Percentiles rank a stretch among this genome's conserved stretches.
phyloP scores from a whole-genome alignment of 768 basidiomycete genomes.

The Crucibulum laeve region DNA sequence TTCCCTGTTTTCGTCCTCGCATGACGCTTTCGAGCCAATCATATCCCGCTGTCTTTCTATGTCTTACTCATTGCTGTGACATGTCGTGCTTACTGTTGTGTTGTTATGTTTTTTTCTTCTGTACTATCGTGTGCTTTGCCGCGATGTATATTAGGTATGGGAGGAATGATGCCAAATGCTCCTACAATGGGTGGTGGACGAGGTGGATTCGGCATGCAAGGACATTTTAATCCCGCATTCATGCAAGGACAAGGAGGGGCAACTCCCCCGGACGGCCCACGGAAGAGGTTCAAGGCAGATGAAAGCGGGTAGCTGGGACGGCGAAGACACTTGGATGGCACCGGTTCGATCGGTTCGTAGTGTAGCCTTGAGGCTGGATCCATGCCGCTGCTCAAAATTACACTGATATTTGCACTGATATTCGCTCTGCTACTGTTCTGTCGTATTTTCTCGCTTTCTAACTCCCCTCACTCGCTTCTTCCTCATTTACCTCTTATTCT shows the following conservation, averaged over 20 bases:
- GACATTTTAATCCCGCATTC: slow-evolving; percentile 77
- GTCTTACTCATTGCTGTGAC: slow-evolving; percentile 12
- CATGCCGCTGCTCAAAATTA: too few species aligned
- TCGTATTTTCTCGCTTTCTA: too few species aligned
- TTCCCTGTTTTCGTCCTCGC: too few species aligned
- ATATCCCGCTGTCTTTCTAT: too few species aligned
- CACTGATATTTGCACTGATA: too few species aligned
- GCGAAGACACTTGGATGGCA: too few species aligned
- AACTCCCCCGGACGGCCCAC: slow-evolving; percentile 38
- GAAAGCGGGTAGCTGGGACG: slow-evolving; percentile 42
- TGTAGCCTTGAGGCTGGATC: too few species aligned
- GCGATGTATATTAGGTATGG: slow-evolving; percentile 15
- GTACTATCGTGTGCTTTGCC: slow-evolving; percentile 7
- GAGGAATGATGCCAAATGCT: slow-evolving; percentile 42
- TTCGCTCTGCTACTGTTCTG: too few species aligned
- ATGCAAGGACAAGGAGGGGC: slow-evolving; percentile 45
- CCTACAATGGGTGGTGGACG: slow-evolving; percentile 35
- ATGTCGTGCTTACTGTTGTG: slow-evolving; percentile 38
- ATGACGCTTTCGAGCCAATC: too few species aligned
- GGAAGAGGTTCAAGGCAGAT: slow-evolving; percentile 54
- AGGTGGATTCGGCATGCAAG: slow-evolving; percentile 39
- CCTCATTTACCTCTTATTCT: too few species aligned
- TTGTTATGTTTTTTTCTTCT: slow-evolving; percentile 11
- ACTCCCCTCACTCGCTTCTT: too few species aligned
- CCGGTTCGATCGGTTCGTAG: too few species aligned